Evolutionary conservation across 176 grass and related monocot genomes (phyloP).

Genomic region (Oryza meridionalis): DNA sequence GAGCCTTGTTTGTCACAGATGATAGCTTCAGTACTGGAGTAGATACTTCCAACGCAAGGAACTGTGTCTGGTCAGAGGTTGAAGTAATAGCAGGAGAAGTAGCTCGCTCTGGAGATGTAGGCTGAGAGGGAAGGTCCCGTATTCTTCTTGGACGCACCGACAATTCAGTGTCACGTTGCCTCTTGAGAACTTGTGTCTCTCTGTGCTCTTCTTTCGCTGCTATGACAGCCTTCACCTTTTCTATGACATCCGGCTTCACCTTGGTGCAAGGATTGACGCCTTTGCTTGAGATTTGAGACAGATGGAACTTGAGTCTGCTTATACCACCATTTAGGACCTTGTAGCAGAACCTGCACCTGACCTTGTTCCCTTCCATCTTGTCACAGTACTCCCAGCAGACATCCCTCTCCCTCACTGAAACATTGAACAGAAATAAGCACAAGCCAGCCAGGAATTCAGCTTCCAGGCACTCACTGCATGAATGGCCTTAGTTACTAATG

Average conservation of each 20-base stretch:
- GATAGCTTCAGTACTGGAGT: slow-evolving; percentile 21
- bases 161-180: slow-evolving; percentile 51
- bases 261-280: slow-evolving; percentile 82
- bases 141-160: slow-evolving; percentile 33
- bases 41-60: slow-evolving; percentile 31
- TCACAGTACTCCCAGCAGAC: slow-evolving; percentile 97
- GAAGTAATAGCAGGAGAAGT: slow-evolving; percentile 41
- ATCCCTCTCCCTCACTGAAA: slow-evolving; percentile 85
- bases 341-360: slow-evolving; percentile 84
- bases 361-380: slow-evolving; percentile 94
- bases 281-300: slow-evolving; percentile 85
- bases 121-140: slow-evolving; percentile 34
- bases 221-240: slow-evolving; percentile 77
- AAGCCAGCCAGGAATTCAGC: slow-evolving; percentile 9
- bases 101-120: slow-evolving; percentile 39
- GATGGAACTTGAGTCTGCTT: slow-evolving; percentile 92
- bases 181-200: slow-evolving; percentile 68
- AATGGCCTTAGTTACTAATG: background rate
- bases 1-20: slow-evolving; percentile 19
- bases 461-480: background rate
- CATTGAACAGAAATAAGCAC: background rate
- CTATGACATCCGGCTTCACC: slow-evolving; percentile 68
- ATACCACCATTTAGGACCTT: slow-evolving; percentile 94
- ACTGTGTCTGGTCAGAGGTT: slow-evolving; percentile 34
- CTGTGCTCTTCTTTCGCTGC: slow-evolving; percentile 83